phyloP scores from a whole-genome alignment of 495 filamentous ascomycete genomes.

The Letharia lupina region DNA sequence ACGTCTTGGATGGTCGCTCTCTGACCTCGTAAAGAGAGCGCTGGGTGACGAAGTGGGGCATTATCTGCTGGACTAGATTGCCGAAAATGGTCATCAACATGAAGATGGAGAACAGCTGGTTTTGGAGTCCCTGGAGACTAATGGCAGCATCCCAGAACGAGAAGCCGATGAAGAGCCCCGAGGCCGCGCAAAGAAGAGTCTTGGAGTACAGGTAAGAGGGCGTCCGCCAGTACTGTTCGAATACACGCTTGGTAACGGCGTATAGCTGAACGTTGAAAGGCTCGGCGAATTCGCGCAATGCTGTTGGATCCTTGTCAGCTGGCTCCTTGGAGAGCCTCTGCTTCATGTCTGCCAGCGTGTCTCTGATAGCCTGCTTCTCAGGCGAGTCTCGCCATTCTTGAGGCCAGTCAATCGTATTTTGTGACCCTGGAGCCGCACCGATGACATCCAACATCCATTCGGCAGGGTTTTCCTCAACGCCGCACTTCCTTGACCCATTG shows the following conservation, averaged over 20 bases:
- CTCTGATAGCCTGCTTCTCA: constrained; percentile 59
- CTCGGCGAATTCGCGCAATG: constrained; percentile 47
- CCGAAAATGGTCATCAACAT: constrained; percentile 71
- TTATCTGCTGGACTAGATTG: constrained; percentile 70
- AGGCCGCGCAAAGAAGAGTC: constrained; percentile 44
- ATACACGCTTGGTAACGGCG: constrained; percentile 54
- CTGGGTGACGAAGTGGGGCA: constrained; percentile 74
- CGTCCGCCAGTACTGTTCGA: constrained; percentile 85
- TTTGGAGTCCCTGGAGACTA: constrained; percentile 70
- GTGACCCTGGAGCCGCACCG: constrained; percentile 77
- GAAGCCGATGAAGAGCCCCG: constrained; percentile 73
- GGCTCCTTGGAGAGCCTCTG: constrained; percentile 18
- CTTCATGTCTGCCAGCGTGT: constrained; percentile 63
- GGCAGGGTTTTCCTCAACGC: constrained; percentile 70
- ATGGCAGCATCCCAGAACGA: constrained; percentile 70
- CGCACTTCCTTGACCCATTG: constrained; percentile 67
- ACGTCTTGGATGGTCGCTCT: constrained; percentile 76
- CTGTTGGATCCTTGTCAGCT: constrained; percentile 27
- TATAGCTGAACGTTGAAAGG: constrained; percentile 45
- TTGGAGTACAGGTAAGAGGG: constrained; percentile 81
- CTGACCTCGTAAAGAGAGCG: constrained; percentile 76
- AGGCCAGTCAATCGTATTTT: constrained; percentile 73
- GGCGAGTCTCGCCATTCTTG: constrained; percentile 67
- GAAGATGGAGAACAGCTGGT: constrained; percentile 83
- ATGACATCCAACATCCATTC: constrained; percentile 97